phyloP scores from a whole-genome alignment of 495 filamentous ascomycete genomes.

The Terfezia claveryi region DNA sequence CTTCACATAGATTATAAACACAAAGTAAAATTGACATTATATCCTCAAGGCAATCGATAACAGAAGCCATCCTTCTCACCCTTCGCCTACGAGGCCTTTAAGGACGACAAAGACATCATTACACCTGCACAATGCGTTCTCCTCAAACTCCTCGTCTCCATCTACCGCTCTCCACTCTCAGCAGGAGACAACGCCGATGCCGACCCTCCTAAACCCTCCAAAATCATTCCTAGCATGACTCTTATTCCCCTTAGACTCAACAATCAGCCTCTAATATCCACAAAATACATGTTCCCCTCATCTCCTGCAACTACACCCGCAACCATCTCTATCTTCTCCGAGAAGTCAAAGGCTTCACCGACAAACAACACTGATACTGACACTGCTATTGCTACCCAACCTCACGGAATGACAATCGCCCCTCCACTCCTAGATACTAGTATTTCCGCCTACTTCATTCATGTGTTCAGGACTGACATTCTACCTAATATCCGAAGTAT shows the following conservation, averaged over 20 bases:
- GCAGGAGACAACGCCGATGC: not conserved
- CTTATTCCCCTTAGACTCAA: not conserved
- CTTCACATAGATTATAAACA: not conserved
- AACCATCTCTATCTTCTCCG: too few species aligned
- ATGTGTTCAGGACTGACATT: conserved; percentile 51
- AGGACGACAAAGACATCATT: conserved; percentile 56
- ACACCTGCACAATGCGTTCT: conserved; percentile 57
- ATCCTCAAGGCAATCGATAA: conserved; percentile 33
- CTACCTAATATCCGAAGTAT: conserved; percentile 52
- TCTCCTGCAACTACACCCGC: not conserved
- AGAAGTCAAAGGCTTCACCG: not conserved
- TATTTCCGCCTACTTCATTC: conserved; percentile 28
- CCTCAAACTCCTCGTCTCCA: conserved; percentile 52
- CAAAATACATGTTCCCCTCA: not conserved
- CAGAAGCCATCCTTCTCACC: conserved; percentile 51
- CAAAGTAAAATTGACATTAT: not conserved
- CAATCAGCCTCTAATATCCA: not conserved
- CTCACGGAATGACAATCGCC: conserved; percentile 3
- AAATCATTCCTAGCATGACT: not conserved
- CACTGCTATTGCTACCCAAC: conserved; percentile 4
- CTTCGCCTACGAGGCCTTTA: conserved; percentile 51
- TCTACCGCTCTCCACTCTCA: conserved; percentile 30
- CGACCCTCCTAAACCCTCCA: not conserved
- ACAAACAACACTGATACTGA: not conserved
- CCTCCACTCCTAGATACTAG: not conserved